Evolutionary conservation across 2,329 filamentous ascomycete species (phyloP).

Genomic region (Emmonsiellopsis sp.): DNA sequence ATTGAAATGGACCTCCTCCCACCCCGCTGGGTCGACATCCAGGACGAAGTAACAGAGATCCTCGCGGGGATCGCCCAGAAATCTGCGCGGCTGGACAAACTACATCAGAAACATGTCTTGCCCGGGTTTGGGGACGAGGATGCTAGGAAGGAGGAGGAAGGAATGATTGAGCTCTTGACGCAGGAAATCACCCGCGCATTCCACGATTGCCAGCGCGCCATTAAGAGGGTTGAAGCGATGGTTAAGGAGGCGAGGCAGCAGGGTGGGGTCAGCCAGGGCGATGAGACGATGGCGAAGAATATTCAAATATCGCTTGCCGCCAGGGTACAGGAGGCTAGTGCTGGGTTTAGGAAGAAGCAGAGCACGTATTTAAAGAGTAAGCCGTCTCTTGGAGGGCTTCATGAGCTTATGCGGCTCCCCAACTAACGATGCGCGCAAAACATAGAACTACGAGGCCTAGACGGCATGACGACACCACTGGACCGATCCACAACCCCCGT

Average conservation of each 20-base stretch:
- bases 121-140: slow-evolving; percentile 96
- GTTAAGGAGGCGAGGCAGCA: slow-evolving; percentile 68
- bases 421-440: not conserved
- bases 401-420: not conserved
- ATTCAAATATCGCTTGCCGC: slow-evolving; percentile 86
- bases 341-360: slow-evolving; percentile 92
- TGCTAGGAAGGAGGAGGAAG: slow-evolving; percentile 74
- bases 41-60: slow-evolving; percentile 82
- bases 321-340: slow-evolving; percentile 83
- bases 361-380: slow-evolving; percentile 89
- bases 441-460: slow-evolving; percentile 64
- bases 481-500: slow-evolving; percentile 41
- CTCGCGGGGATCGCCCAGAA: slow-evolving; percentile 72
- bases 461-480: slow-evolving; percentile 48
- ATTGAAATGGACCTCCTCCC: slow-evolving; percentile 98
- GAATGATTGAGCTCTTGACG: slow-evolving; percentile 81
- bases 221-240: slow-evolving; percentile 80
- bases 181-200: slow-evolving; percentile 84
- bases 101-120: slow-evolving; percentile 94
- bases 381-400: slow-evolving; percentile 9
- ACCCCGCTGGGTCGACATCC: slow-evolving; percentile 89
- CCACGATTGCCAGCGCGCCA: slow-evolving; percentile 79
- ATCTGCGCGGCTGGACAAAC: slow-evolving; percentile 73
- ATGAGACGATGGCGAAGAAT: slow-evolving; percentile 93
- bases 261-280: slow-evolving; percentile 60